Evolutionary conservation across 108 stramenopile genomes (phyloP).

Genomic region (Craspedostauros australis): DNA sequence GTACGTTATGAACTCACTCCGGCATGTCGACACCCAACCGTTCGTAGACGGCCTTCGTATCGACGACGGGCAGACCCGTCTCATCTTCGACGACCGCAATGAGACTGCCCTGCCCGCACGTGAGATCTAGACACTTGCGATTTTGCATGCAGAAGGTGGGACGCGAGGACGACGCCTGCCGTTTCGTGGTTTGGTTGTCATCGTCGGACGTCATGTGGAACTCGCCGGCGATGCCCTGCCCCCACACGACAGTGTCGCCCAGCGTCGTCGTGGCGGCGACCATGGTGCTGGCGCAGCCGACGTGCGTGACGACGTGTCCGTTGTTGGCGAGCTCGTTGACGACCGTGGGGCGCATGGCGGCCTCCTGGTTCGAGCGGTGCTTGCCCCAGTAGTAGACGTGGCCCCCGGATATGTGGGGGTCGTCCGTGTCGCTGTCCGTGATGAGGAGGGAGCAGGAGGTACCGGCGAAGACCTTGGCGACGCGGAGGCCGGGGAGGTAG

Average conservation of each 20-base stretch:
- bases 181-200: too few relatives aligned
- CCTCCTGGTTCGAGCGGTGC: conserved; percentile 65
- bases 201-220: conserved; percentile 58
- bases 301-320: conserved; percentile 59
- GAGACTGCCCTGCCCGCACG: conserved; percentile 79
- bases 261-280: conserved; percentile 59
- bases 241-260: conserved; percentile 83
- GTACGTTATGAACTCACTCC: too few relatives aligned
- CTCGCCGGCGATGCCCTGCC: conserved; percentile 73
- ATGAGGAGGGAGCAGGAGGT: conserved; percentile 56
- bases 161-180: conserved; percentile 70
- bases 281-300: conserved; percentile 52
- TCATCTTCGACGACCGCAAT: conserved; percentile 67
- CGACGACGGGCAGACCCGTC: conserved; percentile 42
- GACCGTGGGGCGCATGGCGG: conserved; percentile 73
- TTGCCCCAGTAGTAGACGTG: conserved; percentile 88
- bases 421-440: conserved; percentile 42
- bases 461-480: conserved; percentile 46
- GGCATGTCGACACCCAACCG: too few relatives aligned
- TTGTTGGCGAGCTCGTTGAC: conserved; percentile 83
- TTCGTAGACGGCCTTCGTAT: conserved; percentile 49
- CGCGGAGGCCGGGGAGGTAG: conserved; percentile 42
- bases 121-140: conserved; percentile 43
- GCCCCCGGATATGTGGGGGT: too few relatives aligned
- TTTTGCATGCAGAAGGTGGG: conserved; percentile 75